phyloP scores from a whole-genome alignment of 2,329 filamentous ascomycete species.

The Arthroderma sp. region DNA sequence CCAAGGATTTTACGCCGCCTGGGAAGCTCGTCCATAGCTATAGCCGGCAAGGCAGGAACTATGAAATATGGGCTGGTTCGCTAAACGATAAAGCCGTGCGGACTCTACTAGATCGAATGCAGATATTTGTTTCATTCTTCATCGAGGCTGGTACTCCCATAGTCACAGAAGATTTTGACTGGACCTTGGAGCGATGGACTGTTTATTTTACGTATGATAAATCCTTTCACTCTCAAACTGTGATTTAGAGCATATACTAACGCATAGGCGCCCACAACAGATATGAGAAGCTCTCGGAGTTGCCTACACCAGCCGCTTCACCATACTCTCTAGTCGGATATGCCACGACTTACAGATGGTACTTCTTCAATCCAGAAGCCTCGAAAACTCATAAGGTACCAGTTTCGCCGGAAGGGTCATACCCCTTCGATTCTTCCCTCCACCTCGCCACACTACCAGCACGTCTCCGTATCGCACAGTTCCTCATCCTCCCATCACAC shows the following conservation, averaged over 20 bases:
- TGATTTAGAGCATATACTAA: constrained; percentile 8
- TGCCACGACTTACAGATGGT: constrained; percentile 80
- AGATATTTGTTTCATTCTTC: constrained; percentile 71
- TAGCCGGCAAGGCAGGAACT: constrained; percentile 47
- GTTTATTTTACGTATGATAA: constrained; percentile 64
- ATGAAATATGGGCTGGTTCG: constrained; percentile 73
- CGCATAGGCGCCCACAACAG: constrained; percentile 12
- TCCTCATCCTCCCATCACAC: constrained; percentile 77
- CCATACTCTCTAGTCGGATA: constrained; percentile 81
- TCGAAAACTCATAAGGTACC: constrained; percentile 24
- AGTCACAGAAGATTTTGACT: constrained; percentile 56
- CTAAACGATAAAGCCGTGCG: constrained; percentile 57
- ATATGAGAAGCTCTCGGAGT: constrained; percentile 41
- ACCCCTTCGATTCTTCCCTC: constrained; percentile 28
- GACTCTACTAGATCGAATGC: constrained; percentile 63
- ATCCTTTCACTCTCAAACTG: too few relatives aligned
- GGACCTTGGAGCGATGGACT: constrained; percentile 69
- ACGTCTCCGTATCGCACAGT: constrained; percentile 80
- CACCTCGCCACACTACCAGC: constrained; percentile 53
- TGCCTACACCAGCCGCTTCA: constrained; percentile 33
- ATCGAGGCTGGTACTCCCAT: constrained; percentile 86
- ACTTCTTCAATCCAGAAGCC: constrained; percentile 43
- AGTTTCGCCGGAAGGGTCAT: constrained; percentile 25
- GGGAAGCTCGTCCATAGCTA: constrained; percentile 58
- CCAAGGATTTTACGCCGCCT: constrained; percentile 52